Evolutionary conservation across 192 early-diverging fungal species (phyloP), one percentile per base, ranked within the genome.

Genomic region (Coemansia sp.): DNA sequence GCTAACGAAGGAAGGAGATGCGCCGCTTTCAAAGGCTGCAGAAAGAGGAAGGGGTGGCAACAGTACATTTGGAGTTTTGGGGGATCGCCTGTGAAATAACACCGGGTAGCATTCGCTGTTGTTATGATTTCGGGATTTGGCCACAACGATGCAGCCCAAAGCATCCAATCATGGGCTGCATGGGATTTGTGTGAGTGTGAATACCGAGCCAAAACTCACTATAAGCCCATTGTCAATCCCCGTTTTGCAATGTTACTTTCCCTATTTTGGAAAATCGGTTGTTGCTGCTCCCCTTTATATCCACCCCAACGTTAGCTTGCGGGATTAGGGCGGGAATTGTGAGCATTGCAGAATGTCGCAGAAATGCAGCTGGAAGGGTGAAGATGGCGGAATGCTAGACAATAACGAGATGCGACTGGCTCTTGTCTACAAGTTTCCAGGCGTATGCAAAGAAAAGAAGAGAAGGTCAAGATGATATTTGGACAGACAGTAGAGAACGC

Each of bases 311-410:
- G 65, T 44, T 59, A 41, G 38, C 36, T 48, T 52, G 63, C 45
- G 63, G 49, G 44, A 23, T 65, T 51, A 38, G 64, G 55, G 64
- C 52, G 55, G 21, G 39, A 14, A 41, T 56, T 70, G 68, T 70
- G 68, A 60, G 68, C 61, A 70, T 70, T 70, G 46, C 67, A 68
- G 44, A 35, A 43, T 30, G 44, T 45, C 58, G 59, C 67, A 53
- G 67, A 56, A 67, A 51, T 26, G 46, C 20, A 20, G 18, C 20
- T 18, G 46, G 18, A 49, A n/a, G 15, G 46, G n/a, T 4, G 3
- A 16, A 49, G n/a, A 9, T n/a, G 24, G 57, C 12, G 33, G 35
- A 59, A 34, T 36, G 7, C 34, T 10, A 14, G 16, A 59, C 34
- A 38, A 59, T 35, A 38, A 33, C 36, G 39, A 24, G 46, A 64